A percentile compares a stretch with the other conserved stretches of the same genome.
Evolutionary conservation across 106 monocot species (phyloP).

Genomic region (Dioscorea dumetorum): DNA sequence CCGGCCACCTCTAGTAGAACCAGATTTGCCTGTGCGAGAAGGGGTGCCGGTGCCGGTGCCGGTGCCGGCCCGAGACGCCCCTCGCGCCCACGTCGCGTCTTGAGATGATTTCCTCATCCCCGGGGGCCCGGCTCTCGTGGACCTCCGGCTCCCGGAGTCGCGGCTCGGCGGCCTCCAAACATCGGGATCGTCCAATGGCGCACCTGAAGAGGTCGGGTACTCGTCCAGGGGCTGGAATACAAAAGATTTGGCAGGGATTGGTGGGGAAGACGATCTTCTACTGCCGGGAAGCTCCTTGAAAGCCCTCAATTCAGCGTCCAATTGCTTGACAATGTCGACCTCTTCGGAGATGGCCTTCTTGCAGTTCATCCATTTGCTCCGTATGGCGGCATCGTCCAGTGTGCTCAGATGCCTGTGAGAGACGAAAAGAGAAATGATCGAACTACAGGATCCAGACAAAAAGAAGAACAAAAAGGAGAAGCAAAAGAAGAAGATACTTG

Average conservation of each 20-base stretch:
- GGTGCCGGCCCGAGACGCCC: constrained; percentile 43
- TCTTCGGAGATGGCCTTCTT: constrained; percentile 87
- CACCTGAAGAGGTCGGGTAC: constrained; percentile 68
- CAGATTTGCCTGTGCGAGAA: constrained; percentile 52
- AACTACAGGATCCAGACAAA: not conserved
- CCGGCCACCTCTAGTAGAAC: constrained; percentile 41
- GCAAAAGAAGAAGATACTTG: constrained; percentile 42
- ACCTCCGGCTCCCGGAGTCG: constrained; percentile 46
- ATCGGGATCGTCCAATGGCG: constrained; percentile 89
- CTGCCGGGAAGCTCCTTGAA: constrained; percentile 80
- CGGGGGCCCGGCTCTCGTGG: constrained; percentile 28
- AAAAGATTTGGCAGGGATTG: constrained; percentile 66
- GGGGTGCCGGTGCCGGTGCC: constrained; percentile 40
- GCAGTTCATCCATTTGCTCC: constrained; percentile 88
- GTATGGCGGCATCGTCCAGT: constrained; percentile 66
- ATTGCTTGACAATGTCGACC: constrained; percentile 84
- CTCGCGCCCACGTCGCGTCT: constrained; percentile 86
- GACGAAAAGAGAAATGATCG: not conserved
- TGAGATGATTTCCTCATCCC: constrained; percentile 57
- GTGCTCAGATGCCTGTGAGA: constrained; percentile 68
- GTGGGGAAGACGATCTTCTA: constrained; percentile 68
- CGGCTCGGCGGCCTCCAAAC: constrained; percentile 88
- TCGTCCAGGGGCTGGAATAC: constrained; percentile 98
- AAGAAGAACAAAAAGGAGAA: not conserved
- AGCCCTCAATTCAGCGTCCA: constrained; percentile 73